Conservation (phyloP, 129 eudicot genomes). For the Helichrysum umbraculigerum region DNA sequence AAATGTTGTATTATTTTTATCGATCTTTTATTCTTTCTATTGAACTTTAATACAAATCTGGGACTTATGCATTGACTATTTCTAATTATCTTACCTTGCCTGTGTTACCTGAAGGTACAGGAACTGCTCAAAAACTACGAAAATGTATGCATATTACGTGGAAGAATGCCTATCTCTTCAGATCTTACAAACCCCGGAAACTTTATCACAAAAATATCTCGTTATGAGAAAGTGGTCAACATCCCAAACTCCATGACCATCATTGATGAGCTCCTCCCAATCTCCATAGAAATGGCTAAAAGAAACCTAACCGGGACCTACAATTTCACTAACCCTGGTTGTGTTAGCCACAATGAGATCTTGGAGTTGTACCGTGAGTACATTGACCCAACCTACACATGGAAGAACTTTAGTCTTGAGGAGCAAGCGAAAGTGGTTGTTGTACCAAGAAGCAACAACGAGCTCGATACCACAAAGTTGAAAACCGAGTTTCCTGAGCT, state of each 20-base stretch:
- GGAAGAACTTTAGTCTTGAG: conserved; percentile 68
- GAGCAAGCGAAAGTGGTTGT: conserved; percentile 72
- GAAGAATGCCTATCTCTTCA: conserved; percentile 22
- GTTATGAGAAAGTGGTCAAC: conserved; percentile 24
- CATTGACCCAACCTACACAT: conserved; percentile 57
- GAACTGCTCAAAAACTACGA: conserved; percentile 23
- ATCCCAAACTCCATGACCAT: conserved; percentile 30
- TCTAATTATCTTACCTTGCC: background rate
- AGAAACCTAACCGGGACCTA: conserved; percentile 70
- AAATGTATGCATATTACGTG: conserved; percentile 23
- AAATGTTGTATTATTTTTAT: background rate
- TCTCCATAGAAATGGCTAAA: conserved; percentile 34
- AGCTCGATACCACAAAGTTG: conserved; percentile 65
- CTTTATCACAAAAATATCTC: conserved; percentile 18
- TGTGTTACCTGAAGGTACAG: conserved; percentile 5
- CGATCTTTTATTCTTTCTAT: background rate
- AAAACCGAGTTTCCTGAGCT: conserved; percentile 64
- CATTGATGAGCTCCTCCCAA: conserved; percentile 24
- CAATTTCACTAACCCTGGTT: conserved; percentile 82
- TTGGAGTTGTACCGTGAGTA: conserved; percentile 71
- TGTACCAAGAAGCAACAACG: conserved; percentile 78
- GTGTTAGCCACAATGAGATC: conserved; percentile 76
- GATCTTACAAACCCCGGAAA: conserved; percentile 23
- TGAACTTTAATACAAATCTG: background rate
- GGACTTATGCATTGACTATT: background rate